Evolutionary conservation across 805 yeast species (phyloP).

Genomic region (Saturnispora saitoi): DNA sequence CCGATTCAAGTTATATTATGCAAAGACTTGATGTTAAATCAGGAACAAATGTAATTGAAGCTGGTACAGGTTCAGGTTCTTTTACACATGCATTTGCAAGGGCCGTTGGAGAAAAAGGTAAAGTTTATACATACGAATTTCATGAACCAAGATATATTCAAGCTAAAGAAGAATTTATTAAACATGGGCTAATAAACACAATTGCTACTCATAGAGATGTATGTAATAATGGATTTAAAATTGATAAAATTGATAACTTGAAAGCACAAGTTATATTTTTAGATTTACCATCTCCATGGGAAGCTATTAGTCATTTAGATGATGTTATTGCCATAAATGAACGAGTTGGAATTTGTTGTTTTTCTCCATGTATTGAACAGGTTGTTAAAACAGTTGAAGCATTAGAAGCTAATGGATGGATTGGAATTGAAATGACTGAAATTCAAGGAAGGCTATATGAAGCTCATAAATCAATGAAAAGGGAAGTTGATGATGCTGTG

Average conservation of each 20-base stretch:
- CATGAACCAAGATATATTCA: conserved; percentile 77
- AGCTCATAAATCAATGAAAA: conserved; percentile 80
- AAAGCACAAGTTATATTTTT: conserved; percentile 71
- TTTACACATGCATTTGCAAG: conserved; percentile 90
- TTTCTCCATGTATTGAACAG: conserved; percentile 97
- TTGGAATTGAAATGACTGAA: conserved; percentile 84
- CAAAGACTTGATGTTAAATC: conserved; percentile 70
- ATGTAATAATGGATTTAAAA: conserved; percentile 74
- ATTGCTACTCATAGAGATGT: conserved; percentile 84
- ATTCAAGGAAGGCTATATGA: conserved; percentile 77
- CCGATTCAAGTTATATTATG: conserved; percentile 85
- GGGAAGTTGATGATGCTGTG: conserved; percentile 72
- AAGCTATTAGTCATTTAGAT: conserved; percentile 72
- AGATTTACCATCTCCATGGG: conserved; percentile 96
- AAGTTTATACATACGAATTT: conserved; percentile 79
- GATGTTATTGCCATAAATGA: conserved; percentile 45
- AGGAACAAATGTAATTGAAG: conserved; percentile 80
- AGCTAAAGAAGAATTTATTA: conserved; percentile 67
- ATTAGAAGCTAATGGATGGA: conserved; percentile 72
- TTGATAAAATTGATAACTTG: conserved; percentile 31
- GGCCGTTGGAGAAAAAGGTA: conserved; percentile 53
- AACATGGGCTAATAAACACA: conserved; percentile 58
- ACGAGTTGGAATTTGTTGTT: conserved; percentile 77
- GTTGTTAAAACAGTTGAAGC: conserved; percentile 80
- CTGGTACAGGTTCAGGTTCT: conserved; percentile 97